phyloP scores from a whole-genome alignment of 2,329 filamentous ascomycete genomes.

The Diaporthe sp. region DNA sequence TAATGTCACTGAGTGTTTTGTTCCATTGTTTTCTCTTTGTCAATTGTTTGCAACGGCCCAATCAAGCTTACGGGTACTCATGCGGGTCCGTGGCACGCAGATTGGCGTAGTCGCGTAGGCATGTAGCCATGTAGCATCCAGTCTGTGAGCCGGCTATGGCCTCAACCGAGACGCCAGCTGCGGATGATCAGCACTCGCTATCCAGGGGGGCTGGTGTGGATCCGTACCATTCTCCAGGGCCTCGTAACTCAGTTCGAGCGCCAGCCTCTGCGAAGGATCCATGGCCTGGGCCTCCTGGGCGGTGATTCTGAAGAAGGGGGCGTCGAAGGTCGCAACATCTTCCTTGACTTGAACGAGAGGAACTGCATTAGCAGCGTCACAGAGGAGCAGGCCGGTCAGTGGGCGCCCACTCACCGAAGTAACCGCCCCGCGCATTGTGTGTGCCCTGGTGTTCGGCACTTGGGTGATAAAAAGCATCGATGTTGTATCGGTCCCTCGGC shows the following conservation, averaged over 20 bases:
- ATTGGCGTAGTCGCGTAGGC: constrained; percentile 11
- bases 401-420: constrained; percentile 12
- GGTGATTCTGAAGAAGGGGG: constrained; percentile 2
- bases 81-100: constrained; percentile 16
- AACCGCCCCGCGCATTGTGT: constrained; percentile 12
- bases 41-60: not conserved
- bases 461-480: constrained; percentile 37
- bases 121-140: constrained; percentile 34
- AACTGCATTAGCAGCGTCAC: constrained; percentile 23
- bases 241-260: constrained; percentile 15
- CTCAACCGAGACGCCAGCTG: constrained; percentile 25
- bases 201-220: not conserved
- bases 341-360: constrained; percentile 1
- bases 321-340: constrained; percentile 27
- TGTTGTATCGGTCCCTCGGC: constrained; percentile 39
- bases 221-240: constrained; percentile 12
- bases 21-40: not conserved
- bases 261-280: constrained; percentile 14
- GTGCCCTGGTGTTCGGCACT: constrained; percentile 25
- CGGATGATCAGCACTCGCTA: constrained; percentile 3
- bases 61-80: constrained; percentile 22
- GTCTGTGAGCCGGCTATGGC: constrained; percentile 25
- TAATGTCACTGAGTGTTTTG: not conserved
- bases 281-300: constrained; percentile 20
- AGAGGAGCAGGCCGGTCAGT: constrained; percentile 5